Evolutionary conservation across 1,284 basidiomycete species (phyloP), one percentile per base, ranked within the genome.

Genomic region (Irpex sp.): DNA sequence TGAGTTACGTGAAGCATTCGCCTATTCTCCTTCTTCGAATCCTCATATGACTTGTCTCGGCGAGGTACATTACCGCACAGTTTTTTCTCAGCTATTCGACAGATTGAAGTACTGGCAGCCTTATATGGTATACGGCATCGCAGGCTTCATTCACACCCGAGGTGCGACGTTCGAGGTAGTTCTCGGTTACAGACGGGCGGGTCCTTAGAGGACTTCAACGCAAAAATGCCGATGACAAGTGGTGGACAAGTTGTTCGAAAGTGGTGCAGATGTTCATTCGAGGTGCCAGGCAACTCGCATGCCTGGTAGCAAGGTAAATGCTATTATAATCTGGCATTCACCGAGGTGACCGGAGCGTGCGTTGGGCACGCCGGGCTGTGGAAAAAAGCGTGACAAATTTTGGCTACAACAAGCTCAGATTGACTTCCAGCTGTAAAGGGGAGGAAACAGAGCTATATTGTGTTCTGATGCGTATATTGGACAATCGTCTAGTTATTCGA

Each of bases 141-240:
- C 63, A 63, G 53, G 55, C 56, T 8, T 33, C 19, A 36, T 65
- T 65, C 63, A 51, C 63, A 65, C 57, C 63, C 63, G 63, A 65
- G 58, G 60, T 58, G 54, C 35, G 37, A 35, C 11, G 53, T 11
- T 55, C n/a, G 53, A 33, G 53, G 21, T 43, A 17, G 5, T 46
- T 49, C 50, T 49, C 61, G 57, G 61, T 17, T 58, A 57, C 43
- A 55, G 39, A 55, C 33, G 53, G 13, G 11, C 19, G n/a, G 17
- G 7, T 17, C n/a, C 17, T n/a, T 17, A 50, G 7, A 50, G n/a
- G 11, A 5, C 8, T 21, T 17, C 11, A 8, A 50, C 49, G 13
- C 15, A 50, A 50, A 50, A 21, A n/a, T 21, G 7, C 49, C 49
- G 49, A 50, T 13, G 49, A 50, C 17, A 19, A 21, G 17, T 13